Conservation (phyloP, 2,329 filamentous ascomycete species). For the Colletotrichum plurivorum region DNA sequence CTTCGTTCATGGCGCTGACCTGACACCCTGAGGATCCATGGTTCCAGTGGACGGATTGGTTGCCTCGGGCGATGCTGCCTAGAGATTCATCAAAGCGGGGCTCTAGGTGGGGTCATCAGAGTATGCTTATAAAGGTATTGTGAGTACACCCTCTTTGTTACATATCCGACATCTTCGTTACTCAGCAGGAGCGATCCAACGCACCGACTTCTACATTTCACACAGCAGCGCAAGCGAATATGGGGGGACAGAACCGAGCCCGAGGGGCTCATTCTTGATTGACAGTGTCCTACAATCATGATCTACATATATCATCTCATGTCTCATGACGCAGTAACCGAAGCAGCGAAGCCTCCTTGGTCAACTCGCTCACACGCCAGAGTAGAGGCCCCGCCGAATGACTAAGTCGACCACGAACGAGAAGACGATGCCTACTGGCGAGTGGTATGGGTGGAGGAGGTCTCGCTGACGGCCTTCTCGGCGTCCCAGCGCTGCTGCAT, state of each 20-base stretch:
- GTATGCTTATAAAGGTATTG: too few species aligned
- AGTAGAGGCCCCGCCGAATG: neutral
- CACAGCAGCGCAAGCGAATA: neutral
- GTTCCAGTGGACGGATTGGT: constrained; percentile 6
- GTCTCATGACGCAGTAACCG: neutral
- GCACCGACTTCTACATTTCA: too few species aligned
- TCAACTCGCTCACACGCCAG: neutral
- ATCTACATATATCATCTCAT: constrained; percentile 12
- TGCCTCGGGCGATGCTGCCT: constrained; percentile 40
- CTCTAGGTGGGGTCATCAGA: neutral
- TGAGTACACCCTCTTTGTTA: neutral
- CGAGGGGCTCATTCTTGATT: neutral
- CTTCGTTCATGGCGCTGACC: constrained; percentile 3
- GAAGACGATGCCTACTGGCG: neutral
- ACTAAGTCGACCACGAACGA: neutral
- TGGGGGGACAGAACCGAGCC: neutral
- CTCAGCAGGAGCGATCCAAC: neutral
- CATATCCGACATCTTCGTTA: neutral
- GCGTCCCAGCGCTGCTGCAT: constrained; percentile 42
- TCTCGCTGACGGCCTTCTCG: constrained; percentile 41
- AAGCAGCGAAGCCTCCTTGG: neutral
- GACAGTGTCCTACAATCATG: constrained; percentile 18
- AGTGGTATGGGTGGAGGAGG: constrained; percentile 29
- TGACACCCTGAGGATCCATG: neutral
- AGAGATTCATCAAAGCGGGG: constrained; percentile 5